Base-by-base conservation (phyloP, 1,284 basidiomycete species). In the Chondrostereum purpureum region DNA sequence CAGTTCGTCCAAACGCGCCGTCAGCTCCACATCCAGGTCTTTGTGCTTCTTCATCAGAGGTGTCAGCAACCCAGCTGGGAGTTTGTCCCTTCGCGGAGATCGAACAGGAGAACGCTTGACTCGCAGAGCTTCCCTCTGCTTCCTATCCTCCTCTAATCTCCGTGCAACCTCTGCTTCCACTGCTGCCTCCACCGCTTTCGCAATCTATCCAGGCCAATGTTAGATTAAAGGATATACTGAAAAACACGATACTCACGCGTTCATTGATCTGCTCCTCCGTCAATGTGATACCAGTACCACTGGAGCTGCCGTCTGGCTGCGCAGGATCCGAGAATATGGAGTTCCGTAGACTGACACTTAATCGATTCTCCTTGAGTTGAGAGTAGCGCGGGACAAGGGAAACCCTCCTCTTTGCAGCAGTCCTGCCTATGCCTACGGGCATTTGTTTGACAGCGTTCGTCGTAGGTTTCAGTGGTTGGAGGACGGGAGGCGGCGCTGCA, bases 191-290 rank as follows among this genome's bases (percentile, higher is more conserved):
- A 88, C 84, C 5, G 80, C 80, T 53, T 69, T 78, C 35, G 79
- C 76, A 40, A 88, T 88, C 82, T 83, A 50, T 17, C 33, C 16
- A 12, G 8, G n/a, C n/a, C n/a, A n/a, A n/a, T n/a, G n/a, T n/a
- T n/a, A n/a, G n/a, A n/a, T n/a, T n/a, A n/a, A n/a, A n/a, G n/a
- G n/a, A n/a, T n/a, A n/a, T n/a, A n/a, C n/a, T n/a, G n/a, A n/a
- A 46, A 27, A 19, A 39, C 47, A 21, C 43, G 47, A 47, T 38
- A 64, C 73, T 14, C 52, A 83, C 83, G 63, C 79, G 67, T 38
- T 80, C 80, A 53, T 87, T 77, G 48, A 88, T 82, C 45, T 87
- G 83, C 54, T 78, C 72, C 59, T 84, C 81, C 2, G 75, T 77
- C 52, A 85, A 50, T n/a, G 70, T 61, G 53, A 14, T 20, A n/a